Percentiles rank a stretch among this genome's conserved stretches.
Evolutionary conservation across 2,329 filamentous ascomycete species (phyloP).

Genomic region (Paracamarosporium sp.): DNA sequence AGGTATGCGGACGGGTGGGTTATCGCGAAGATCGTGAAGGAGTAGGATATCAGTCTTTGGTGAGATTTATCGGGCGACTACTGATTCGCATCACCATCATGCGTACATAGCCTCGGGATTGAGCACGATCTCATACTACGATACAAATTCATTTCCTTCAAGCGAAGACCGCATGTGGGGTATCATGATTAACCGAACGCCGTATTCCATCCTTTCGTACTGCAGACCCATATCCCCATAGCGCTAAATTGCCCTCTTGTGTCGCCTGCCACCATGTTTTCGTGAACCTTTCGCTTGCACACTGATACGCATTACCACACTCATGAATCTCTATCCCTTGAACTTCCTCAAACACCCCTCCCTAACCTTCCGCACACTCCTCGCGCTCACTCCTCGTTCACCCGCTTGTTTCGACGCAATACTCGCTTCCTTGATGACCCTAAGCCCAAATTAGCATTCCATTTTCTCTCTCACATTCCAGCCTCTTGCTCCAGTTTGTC

Average conservation of each 20-base stretch:
- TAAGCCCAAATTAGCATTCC: constrained; percentile 42
- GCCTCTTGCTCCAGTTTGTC: not conserved
- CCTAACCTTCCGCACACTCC: constrained; percentile 78
- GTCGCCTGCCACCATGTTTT: no score
- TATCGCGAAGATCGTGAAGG: constrained; percentile 49
- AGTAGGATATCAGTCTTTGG: not conserved
- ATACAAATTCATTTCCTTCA: not conserved
- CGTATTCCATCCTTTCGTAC: not conserved
- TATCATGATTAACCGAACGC: constrained; percentile 10
- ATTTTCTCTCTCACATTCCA: not conserved
- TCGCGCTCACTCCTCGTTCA: constrained; percentile 75
- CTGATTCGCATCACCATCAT: not conserved
- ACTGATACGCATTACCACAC: not conserved
- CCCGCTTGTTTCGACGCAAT: constrained; percentile 78
- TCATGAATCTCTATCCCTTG: constrained; percentile 34
- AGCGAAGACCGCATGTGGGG: not conserved
- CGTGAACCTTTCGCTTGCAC: no score
- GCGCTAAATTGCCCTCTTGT: not conserved
- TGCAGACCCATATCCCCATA: not conserved
- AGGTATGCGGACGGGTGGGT: constrained; percentile 56
- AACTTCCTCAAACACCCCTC: constrained; percentile 57
- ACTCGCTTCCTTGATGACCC: constrained; percentile 78
- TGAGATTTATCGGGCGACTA: not conserved
- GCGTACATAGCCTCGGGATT: not conserved
- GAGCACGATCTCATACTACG: not conserved